These are phyloP conservation scores for Puya raimondii DNA, from an alignment of 176 grass and related monocot species.

Conservation along the genomic window DNA sequence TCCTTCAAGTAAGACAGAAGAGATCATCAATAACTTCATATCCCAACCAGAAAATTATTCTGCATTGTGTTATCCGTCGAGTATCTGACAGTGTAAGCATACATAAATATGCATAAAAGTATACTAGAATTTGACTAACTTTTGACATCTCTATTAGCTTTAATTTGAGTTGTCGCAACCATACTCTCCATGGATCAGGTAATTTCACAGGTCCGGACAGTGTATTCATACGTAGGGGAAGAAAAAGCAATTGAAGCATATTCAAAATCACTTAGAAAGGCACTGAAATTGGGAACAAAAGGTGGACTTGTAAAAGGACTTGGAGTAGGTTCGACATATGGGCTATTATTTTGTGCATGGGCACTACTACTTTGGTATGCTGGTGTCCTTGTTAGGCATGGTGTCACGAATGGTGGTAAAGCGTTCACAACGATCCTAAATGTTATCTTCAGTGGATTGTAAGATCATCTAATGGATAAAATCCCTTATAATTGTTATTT, in stretches of 20 bases:
- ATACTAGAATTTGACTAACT: too few relatives aligned
- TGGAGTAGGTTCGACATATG: conserved; percentile 93
- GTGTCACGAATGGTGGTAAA: conserved; percentile 82
- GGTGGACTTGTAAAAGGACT: conserved; percentile 98
- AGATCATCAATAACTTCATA: too few relatives aligned
- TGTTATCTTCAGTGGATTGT: conserved; percentile 52
- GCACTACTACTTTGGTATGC: conserved; percentile 97
- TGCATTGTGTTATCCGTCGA: background rate
- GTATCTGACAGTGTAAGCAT: too few relatives aligned
- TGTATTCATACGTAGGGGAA: conserved; percentile 94
- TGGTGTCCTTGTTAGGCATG: conserved; percentile 90
- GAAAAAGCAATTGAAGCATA: conserved; percentile 90
- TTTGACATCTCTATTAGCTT: background rate
- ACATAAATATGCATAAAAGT: too few relatives aligned
- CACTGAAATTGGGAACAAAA: conserved; percentile 92
- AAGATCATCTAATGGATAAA: background rate
- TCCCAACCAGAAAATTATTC: background rate
- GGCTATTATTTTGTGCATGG: conserved; percentile 98
- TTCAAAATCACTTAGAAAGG: conserved; percentile 87
- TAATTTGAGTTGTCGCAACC: background rate
- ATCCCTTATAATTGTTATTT: too few relatives aligned
- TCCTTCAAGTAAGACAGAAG: background rate
- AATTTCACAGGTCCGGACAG: conserved; percentile 95
- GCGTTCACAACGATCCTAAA: conserved; percentile 96
- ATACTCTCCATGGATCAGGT: conserved; percentile 28